Base-by-base conservation (phyloP, 768 basidiomycete species). In the Lentinula detonsa region DNA sequence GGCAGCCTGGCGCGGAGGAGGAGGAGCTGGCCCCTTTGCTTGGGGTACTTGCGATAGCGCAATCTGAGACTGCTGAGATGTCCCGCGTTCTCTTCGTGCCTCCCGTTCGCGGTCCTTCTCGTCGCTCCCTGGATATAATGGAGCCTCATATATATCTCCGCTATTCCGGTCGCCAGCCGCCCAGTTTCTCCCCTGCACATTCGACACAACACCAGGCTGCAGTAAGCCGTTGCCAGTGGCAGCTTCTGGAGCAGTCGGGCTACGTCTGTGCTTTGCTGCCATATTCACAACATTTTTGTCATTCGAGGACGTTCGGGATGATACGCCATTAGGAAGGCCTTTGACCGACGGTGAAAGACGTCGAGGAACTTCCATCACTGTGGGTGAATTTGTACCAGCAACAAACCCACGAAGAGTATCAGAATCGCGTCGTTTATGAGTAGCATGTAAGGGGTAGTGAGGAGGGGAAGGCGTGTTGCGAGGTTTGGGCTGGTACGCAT, bases 401-500 rank as follows among this genome's bases (percentile, higher is more conserved):
- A 76, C 75, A 13, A 74, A 70, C 6, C 77, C 81, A 49, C 86
- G 87, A 33, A 91, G 73, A 0, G 90, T 91, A 63, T 93, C 90
- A 0, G 90, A 91, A 61, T 91, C 90, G 31, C 84, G 82, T 54
- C 90, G 84, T 65, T 77, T 80, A 68, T 92, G 90, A 2, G 70
- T 72, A 65, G 79, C 70, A 10, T 66, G 67, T 8, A 74, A 69
- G 56, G 69, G 61, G 37, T 70, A 66, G 42, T 70, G 43, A 63
- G 67, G 67, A 62, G 80, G 78, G 16, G 78, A 78, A 23, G 80
- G 75, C 3, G 75, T 71, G 62, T 76, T 67, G 55, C 75, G 74
- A 50, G 74, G 65, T 61, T 72, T 68, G 64, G 68, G 68, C 64
- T 63, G 68, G 10, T 65, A 55, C 11, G 65, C 62, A 5, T 66